These are phyloP conservation scores for Aspergillus heteromorphus DNA, from an alignment of 495 filamentous ascomycete species.

Conservation along the genomic window DNA sequence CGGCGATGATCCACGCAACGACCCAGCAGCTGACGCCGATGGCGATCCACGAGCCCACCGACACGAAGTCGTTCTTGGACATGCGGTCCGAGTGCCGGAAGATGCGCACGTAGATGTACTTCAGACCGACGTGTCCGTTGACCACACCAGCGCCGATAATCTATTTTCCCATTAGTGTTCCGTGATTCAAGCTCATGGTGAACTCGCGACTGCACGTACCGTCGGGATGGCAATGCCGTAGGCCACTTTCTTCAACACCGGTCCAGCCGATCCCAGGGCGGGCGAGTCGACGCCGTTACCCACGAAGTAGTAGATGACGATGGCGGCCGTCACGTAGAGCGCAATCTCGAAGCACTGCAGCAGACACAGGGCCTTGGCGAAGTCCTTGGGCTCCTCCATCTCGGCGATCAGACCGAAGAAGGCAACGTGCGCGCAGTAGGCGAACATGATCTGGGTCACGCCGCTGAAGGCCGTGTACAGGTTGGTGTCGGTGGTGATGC, in stretches of 20 bases:
- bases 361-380: constrained; percentile 58
- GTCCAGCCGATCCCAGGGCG: constrained; percentile 62
- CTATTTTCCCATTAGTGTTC: too few relatives aligned
- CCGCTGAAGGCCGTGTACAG: constrained; percentile 36
- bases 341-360: constrained; percentile 60
- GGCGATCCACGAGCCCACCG: constrained; percentile 43
- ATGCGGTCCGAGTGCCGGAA: constrained; percentile 43
- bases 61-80: constrained; percentile 43
- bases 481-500: constrained; percentile 25
- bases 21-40: constrained; percentile 50
- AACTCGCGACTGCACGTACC: constrained; percentile 20
- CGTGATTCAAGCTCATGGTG: too few relatives aligned
- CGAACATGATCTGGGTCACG: constrained; percentile 50
- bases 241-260: constrained; percentile 62
- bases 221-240: constrained; percentile 76
- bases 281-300: constrained; percentile 62
- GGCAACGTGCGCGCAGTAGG: constrained; percentile 60
- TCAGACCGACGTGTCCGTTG: constrained; percentile 55
- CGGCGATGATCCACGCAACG: constrained; percentile 61
- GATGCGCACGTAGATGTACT: constrained; percentile 63
- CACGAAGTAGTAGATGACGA: constrained; percentile 68
- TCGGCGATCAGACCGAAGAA: constrained; percentile 77
- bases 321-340: constrained; percentile 62
- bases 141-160: constrained; percentile 67
- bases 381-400: constrained; percentile 64